Percentiles rank a stretch among this genome's conserved stretches.
phyloP scores from a whole-genome alignment of 306 rosid species.

The Rosa multiflora region DNA sequence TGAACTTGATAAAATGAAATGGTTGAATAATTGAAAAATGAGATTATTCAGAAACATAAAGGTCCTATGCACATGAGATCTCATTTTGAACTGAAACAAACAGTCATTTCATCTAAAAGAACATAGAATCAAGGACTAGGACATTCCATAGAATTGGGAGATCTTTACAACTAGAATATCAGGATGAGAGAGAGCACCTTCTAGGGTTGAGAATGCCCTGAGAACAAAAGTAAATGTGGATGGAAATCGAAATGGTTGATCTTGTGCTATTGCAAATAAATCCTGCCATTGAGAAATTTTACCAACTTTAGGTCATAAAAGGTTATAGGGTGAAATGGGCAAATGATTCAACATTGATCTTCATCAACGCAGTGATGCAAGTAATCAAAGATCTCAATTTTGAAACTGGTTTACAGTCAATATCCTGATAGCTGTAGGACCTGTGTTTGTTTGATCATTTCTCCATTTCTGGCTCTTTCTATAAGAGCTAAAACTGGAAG shows the following conservation, averaged over 20 bases:
- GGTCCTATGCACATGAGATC: neutral
- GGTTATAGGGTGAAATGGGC: neutral
- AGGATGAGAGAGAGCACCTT: constrained; percentile 50
- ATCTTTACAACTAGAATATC: neutral
- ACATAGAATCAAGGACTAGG: neutral
- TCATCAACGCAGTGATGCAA: neutral
- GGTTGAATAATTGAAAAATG: no score
- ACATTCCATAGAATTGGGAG: neutral
- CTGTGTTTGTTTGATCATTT: neutral
- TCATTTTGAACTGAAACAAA: neutral
- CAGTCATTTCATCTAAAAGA: neutral
- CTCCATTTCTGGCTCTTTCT: neutral
- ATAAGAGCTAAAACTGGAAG: neutral
- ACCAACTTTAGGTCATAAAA: neutral
- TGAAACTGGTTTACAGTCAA: neutral
- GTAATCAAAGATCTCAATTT: constrained; percentile 10
- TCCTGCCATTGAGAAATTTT: constrained; percentile 47
- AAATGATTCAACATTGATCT: neutral
- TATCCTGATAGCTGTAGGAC: neutral
- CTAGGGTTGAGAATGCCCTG: constrained; percentile 88
- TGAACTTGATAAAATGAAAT: no score
- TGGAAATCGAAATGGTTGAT: constrained; percentile 90
- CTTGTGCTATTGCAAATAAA: constrained; percentile 84
- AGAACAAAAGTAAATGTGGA: constrained; percentile 85
- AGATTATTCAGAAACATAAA: neutral